A percentile compares a stretch with the other conserved stretches of the same genome.
Evolutionary conservation across 768 basidiomycete species (phyloP).

Genomic region (Fistulinella prunicolor): DNA sequence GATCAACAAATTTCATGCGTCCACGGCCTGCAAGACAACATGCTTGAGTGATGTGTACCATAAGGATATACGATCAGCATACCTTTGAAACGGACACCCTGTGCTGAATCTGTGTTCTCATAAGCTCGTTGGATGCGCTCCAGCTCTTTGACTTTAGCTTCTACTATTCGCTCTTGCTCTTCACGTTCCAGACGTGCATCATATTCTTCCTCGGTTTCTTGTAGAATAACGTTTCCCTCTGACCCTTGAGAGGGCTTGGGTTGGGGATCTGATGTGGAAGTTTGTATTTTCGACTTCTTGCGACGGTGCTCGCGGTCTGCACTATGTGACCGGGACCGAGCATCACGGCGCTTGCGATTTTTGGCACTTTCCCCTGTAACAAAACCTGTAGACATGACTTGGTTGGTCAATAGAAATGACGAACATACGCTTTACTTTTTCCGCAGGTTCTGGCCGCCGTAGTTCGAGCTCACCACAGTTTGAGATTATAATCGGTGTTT

Average conservation of each 20-base stretch:
- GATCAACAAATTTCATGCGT: conserved; percentile 66
- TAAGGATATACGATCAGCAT: background rate
- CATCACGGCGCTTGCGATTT: conserved; percentile 20
- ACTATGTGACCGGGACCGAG: conserved; percentile 29
- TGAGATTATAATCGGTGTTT: conserved; percentile 59
- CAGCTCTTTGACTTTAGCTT: conserved; percentile 45
- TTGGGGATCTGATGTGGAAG: background rate
- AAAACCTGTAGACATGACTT: background rate
- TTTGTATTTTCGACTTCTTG: conserved; percentile 28
- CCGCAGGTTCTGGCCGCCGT: conserved; percentile 30
- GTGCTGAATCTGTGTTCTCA: conserved; percentile 31
- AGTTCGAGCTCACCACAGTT: conserved; percentile 88
- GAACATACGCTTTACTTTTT: conserved; percentile 16
- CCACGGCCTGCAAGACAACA: conserved; percentile 47
- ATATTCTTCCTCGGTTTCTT: conserved; percentile 73
- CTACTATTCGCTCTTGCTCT: conserved; percentile 56
- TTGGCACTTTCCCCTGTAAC: conserved; percentile 6
- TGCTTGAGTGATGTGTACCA: background rate
- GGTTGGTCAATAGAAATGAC: background rate
- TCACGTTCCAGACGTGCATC: conserved; percentile 65
- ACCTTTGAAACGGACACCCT: conserved; percentile 68
- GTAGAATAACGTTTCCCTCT: conserved; percentile 11
- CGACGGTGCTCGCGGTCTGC: conserved; percentile 24
- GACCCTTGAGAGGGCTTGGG: conserved; percentile 9
- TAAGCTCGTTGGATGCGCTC: conserved; percentile 43